phyloP scores from a whole-genome alignment of 1,284 basidiomycete species.

The Rhodotorula sp. region DNA sequence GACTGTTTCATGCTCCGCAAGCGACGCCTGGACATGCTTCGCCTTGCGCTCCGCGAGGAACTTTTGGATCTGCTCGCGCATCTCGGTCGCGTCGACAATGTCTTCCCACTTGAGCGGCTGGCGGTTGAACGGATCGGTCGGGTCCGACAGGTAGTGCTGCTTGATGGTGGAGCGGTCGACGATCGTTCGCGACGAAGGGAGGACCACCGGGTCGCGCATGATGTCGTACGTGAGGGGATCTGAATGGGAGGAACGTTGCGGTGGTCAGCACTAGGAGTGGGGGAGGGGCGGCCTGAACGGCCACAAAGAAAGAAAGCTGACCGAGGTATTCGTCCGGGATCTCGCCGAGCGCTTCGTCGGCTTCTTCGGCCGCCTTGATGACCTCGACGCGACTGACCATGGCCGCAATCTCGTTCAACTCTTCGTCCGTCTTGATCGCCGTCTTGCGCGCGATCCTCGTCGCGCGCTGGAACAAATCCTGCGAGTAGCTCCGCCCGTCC shows the following conservation, averaged over 20 bases:
- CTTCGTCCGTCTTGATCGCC: constrained; percentile 72
- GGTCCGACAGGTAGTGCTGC: constrained; percentile 77
- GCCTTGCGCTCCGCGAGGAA: constrained; percentile 29
- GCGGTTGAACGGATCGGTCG: constrained; percentile 58
- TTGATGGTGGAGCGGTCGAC: constrained; percentile 94
- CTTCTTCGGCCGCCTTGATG: constrained; percentile 72
- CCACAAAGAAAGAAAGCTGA: constrained; percentile 49
- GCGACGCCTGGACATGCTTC: not conserved
- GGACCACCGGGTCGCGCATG: constrained; percentile 92
- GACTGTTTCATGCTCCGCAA: not conserved
- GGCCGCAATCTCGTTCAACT: constrained; percentile 68
- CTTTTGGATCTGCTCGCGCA: constrained; percentile 35
- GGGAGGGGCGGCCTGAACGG: not conserved
- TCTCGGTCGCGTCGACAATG: constrained; percentile 42
- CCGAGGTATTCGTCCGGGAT: constrained; percentile 94
- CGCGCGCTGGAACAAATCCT: constrained; percentile 79
- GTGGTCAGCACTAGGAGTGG: too few species aligned
- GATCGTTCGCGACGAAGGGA: constrained; percentile 78
- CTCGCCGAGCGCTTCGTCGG: constrained; percentile 85
- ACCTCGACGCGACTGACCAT: constrained; percentile 86
- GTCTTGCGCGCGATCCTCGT: constrained; percentile 67
- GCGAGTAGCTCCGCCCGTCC: constrained; percentile 88
- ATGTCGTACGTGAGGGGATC: constrained; percentile 90
- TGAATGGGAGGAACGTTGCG: constrained; percentile 47
- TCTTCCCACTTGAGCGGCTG: constrained; percentile 52